Base-by-base conservation (phyloP, 345 rosid species). In the Lepidium sativum region DNA sequence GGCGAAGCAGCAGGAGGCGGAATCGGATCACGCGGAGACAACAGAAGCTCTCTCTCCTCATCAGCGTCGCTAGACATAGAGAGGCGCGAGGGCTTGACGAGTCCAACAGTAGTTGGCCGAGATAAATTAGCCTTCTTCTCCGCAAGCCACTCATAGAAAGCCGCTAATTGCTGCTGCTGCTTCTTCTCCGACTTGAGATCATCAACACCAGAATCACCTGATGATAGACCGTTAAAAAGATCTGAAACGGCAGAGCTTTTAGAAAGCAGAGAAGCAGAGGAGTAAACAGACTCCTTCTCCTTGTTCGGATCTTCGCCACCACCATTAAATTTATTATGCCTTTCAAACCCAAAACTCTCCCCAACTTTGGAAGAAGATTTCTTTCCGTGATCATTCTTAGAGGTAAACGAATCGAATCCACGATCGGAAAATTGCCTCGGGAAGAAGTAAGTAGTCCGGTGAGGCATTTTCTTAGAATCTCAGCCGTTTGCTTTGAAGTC, bases 401-500 rank as follows among this genome's bases (percentile, higher is more conserved):
- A 11, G 25, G 84, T 74, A 17, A 60, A 60, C 9, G 86, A 73
- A 74, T 81, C 92, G 72, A 81, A 78, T 25, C 84, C 86, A n/a
- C 77, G 86, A 71, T 89, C 96, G 13, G 89, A 95, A 60, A 92
- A 87, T 73, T 89, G 98, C 81, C 98, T 80, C n/a, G 96, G 97
- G 81, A 92, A 92, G 84, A 92, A 81, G 86, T 92, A 92, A 66
- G 98, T 92, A 1, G 97, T 80, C 57, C 98, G 79, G 75, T 92
- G 98, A 78, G 98, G 98, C 97, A 92, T 92, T 61, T 75, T 67
- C 54, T 32, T 20, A 1, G 16, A 54, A 5, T 15, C 51, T 31
- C 75, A 54, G 71, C 44, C 38, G 15, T 63, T 12, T 56, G 43
- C 37, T 70, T 42, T n/a, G 16, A 42, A 23, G 21, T 14, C 18